These are phyloP conservation scores for Talaromyces nanjingensis DNA, from an alignment of 495 filamentous ascomycete species.

Conservation along the genomic window DNA sequence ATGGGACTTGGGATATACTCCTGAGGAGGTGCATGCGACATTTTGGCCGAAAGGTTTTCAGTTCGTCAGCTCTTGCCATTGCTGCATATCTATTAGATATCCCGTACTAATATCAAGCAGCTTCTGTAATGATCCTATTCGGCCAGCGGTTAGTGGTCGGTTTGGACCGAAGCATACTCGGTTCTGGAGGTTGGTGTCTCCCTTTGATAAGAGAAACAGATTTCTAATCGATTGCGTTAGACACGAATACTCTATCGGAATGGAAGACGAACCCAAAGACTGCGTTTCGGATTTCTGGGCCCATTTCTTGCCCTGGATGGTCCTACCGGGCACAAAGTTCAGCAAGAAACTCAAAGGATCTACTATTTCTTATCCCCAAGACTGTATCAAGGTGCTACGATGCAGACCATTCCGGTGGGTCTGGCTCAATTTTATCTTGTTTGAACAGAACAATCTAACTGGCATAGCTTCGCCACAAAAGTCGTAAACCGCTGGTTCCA, in stretches of 20 bases:
- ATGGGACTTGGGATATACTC: slow-evolving; percentile 33
- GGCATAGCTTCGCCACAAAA: slow-evolving; percentile 20
- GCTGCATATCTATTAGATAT: background rate
- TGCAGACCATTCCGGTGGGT: slow-evolving; percentile 30
- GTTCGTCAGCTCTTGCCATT: background rate
- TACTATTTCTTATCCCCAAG: slow-evolving; percentile 26
- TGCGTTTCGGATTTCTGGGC: slow-evolving; percentile 8
- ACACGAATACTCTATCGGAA: slow-evolving; percentile 4
- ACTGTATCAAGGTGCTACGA: slow-evolving; percentile 35
- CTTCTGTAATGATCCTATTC: slow-evolving; percentile 26
- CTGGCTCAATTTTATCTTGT: background rate
- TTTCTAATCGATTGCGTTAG: slow-evolving; percentile 5
- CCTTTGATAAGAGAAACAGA: slow-evolving; percentile 7
- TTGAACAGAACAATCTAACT: background rate
- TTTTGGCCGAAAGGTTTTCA: slow-evolving; percentile 38
- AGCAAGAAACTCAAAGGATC: background rate
- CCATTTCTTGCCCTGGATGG: slow-evolving; percentile 8
- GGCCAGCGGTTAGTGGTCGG: slow-evolving; percentile 30
- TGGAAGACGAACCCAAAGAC: slow-evolving; percentile 1
- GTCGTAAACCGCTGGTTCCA: slow-evolving; percentile 38
- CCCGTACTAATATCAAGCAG: background rate
- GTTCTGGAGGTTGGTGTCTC: slow-evolving; percentile 35
- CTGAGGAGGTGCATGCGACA: slow-evolving; percentile 32
- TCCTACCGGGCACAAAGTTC: background rate
- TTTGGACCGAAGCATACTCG: slow-evolving; percentile 30